Evolutionary conservation across 2,329 filamentous ascomycete genomes (phyloP).

Genomic region (Epichloe scottii): DNA sequence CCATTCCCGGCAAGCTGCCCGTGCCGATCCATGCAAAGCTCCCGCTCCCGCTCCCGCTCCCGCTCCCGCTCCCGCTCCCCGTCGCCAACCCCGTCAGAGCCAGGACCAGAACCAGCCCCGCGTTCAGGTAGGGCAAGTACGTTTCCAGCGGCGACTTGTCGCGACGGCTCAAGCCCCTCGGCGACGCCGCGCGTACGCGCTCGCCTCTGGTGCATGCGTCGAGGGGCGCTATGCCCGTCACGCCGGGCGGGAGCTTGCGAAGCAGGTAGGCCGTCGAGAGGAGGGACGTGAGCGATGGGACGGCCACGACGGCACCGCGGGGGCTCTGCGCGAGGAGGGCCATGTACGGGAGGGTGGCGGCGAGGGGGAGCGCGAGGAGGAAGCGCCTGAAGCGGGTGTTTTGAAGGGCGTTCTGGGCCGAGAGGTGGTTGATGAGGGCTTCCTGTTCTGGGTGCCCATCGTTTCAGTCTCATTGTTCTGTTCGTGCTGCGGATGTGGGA

Average conservation of each 20-base stretch:
- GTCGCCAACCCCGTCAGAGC: conserved; percentile 30
- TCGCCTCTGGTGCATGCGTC: conserved; percentile 36
- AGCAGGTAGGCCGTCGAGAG: conserved; percentile 50
- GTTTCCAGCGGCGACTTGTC: conserved; percentile 36
- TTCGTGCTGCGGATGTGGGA: background rate
- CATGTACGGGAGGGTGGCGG: conserved; percentile 42
- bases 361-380: conserved; percentile 48
- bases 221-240: conserved; percentile 38
- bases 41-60: conserved; percentile 9
- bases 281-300: conserved; percentile 52
- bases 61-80: conserved; percentile 14
- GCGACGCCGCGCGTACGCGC: too few species aligned
- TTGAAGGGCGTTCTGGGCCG: conserved; percentile 40
- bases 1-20: conserved; percentile 39
- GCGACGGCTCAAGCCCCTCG: background rate
- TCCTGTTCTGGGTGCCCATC: conserved; percentile 55
- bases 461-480: too few species aligned
- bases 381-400: conserved; percentile 44
- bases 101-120: conserved; percentile 41
- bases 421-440: conserved; percentile 42
- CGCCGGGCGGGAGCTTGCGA: conserved; percentile 38
- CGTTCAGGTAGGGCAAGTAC: conserved; percentile 49
- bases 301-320: conserved; percentile 28
- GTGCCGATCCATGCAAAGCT: conserved; percentile 30
- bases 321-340: conserved; percentile 21